A percentile compares a stretch with the other conserved stretches of the same genome.
Conservation (phyloP, 495 filamentous ascomycete genomes). For the Penicillium silybi region DNA sequence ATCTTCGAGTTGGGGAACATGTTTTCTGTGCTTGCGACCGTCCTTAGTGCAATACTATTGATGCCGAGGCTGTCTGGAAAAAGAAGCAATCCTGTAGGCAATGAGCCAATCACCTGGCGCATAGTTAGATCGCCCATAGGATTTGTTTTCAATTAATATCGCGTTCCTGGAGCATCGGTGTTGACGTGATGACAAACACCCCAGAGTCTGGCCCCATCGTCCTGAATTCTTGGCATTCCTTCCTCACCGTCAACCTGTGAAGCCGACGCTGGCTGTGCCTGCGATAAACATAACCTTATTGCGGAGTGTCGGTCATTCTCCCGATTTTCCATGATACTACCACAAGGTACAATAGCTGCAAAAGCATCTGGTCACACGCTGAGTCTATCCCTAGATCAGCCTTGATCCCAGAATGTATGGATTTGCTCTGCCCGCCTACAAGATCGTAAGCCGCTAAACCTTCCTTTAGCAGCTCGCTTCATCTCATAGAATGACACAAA, state of each 20-base stretch:
- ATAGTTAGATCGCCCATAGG: background rate
- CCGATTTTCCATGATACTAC: background rate
- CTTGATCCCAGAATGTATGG: background rate
- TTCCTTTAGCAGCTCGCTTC: background rate
- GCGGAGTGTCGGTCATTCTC: background rate
- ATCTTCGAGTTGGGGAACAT: background rate
- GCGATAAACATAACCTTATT: background rate
- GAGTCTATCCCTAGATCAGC: background rate
- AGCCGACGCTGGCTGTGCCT: background rate
- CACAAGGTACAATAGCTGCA: background rate
- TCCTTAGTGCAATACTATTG: background rate
- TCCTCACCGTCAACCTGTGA: background rate
- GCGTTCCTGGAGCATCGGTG: too few relatives aligned
- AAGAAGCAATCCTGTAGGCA: background rate
- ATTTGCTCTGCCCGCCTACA: background rate
- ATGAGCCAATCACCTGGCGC: background rate
- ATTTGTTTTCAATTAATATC: too few relatives aligned
- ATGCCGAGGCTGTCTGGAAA: background rate
- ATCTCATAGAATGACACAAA: conserved; percentile 8
- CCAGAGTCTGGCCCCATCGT: background rate
- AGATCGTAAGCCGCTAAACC: background rate
- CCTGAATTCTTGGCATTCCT: background rate
- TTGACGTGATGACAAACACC: background rate
- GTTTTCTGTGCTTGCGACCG: background rate
- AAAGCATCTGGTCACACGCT: background rate